These are phyloP conservation scores for Scenedesmus sp. DNA, from an alignment of 163 green algal genomes.

Conservation along the genomic window DNA sequence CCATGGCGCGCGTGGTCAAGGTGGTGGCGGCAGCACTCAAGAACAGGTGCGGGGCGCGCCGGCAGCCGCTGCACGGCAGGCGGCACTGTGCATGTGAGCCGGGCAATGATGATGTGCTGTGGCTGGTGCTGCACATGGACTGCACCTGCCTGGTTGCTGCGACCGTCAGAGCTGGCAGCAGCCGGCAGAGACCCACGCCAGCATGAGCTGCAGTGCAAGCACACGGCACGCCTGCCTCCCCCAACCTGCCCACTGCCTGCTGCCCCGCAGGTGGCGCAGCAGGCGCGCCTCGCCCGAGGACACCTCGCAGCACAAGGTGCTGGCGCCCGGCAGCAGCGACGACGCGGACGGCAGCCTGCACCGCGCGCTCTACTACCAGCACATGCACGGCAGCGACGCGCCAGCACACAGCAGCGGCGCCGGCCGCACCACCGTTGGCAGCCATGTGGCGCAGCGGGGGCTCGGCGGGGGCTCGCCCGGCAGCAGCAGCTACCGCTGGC, in stretches of 20 bases:
- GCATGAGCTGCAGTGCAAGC: too few species aligned
- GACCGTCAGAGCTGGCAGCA: background rate
- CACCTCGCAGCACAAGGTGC: background rate
- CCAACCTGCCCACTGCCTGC: background rate
- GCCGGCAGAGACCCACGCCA: background rate
- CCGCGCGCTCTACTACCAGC: constrained; percentile 18
- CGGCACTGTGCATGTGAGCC: background rate
- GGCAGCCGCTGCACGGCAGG: background rate
- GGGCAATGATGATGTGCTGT: background rate
- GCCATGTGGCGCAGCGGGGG: background rate
- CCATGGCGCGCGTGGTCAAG: constrained; percentile 87
- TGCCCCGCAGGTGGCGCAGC: constrained; percentile 35
- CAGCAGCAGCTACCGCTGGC: constrained; percentile 43
- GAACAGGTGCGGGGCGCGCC: constrained; percentile 61
- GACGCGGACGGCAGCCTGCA: constrained; percentile 14
- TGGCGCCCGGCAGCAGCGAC: background rate
- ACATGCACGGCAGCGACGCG: background rate
- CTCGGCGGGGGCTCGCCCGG: background rate
- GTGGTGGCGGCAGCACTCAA: constrained; percentile 77
- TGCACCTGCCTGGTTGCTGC: background rate
- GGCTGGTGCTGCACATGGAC: background rate
- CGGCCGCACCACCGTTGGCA: constrained; percentile 2
- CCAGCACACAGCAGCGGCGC: background rate
- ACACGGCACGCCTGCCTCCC: background rate
- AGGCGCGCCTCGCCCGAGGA: background rate